Conservation (phyloP, 1,139 yeast genomes). For the Candida anutae region DNA sequence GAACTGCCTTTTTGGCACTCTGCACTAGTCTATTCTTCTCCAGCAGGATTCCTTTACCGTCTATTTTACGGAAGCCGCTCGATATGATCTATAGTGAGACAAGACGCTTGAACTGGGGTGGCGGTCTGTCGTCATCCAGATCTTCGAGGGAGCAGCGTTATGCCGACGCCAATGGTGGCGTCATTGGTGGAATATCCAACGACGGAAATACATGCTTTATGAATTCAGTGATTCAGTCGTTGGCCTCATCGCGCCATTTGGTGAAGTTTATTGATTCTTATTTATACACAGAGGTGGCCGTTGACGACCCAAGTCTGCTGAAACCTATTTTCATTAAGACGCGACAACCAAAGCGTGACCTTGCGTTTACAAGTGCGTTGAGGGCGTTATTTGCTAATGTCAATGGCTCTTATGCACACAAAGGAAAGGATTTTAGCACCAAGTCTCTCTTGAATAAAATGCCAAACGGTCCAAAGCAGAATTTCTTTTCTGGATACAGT, state of each 20-base stretch:
- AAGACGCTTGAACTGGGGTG: too few relatives aligned
- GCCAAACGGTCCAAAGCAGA: slow-evolving; percentile 74
- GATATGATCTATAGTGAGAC: too few relatives aligned
- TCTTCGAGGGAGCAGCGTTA: slow-evolving; percentile 19
- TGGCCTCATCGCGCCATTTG: slow-evolving; percentile 68
- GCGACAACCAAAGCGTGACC: slow-evolving; percentile 24
- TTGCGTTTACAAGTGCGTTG: slow-evolving; percentile 48
- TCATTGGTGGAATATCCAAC: slow-evolving; percentile 76
- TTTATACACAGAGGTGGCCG: slow-evolving; percentile 19
- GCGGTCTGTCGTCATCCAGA: neutral
- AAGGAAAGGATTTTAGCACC: slow-evolving; percentile 59
- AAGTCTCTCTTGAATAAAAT: slow-evolving; percentile 55
- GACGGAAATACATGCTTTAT: slow-evolving; percentile 93
- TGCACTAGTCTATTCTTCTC: neutral
- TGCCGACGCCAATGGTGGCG: slow-evolving; percentile 55
- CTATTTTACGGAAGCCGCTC: too few relatives aligned
- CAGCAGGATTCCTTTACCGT: slow-evolving; percentile 7
- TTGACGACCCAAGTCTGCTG: slow-evolving; percentile 10
- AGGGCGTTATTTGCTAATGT: slow-evolving; percentile 43
- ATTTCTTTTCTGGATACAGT: slow-evolving; percentile 71
- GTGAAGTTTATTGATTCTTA: slow-evolving; percentile 47
- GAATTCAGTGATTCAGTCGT: slow-evolving; percentile 80
- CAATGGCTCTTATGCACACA: slow-evolving; percentile 49
- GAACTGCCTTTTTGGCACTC: too few relatives aligned
- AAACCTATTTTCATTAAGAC: slow-evolving; percentile 21